Conservation (phyloP, 257 asterid species). For the Solanum boliviense region DNA sequence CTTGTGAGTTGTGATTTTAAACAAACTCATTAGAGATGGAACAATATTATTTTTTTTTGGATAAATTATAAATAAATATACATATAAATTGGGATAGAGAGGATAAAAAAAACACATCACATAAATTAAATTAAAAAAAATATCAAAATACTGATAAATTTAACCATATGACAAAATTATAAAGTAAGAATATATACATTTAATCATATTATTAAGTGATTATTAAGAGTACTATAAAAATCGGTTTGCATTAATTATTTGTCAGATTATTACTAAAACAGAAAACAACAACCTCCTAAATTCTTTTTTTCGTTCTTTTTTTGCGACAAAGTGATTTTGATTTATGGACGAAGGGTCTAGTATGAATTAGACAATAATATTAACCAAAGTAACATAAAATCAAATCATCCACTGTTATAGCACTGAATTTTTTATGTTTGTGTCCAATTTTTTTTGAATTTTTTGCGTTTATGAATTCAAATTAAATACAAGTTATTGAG, state of each 20-base stretch:
- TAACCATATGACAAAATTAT: not conserved
- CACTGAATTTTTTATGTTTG: not conserved
- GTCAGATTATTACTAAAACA: not conserved
- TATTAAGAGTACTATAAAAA: not conserved
- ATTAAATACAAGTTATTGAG: not conserved
- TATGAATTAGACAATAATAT: not conserved
- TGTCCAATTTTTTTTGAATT: too few species aligned
- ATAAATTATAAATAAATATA: too few species aligned
- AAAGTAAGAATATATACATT: not conserved
- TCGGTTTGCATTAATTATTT: not conserved
- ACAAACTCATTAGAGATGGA: not conserved
- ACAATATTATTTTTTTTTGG: too few species aligned
- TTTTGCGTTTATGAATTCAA: too few species aligned
- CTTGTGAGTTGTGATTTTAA: not conserved
- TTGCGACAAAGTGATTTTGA: not conserved
- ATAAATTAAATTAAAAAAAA: not conserved
- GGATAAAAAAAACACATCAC: not conserved
- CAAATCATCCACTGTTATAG: not conserved
- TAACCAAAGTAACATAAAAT: not conserved
- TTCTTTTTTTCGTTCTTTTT: not conserved
- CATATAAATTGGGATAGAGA: not conserved
- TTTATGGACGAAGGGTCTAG: not conserved
- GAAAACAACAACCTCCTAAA: not conserved
- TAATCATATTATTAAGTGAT: not conserved
- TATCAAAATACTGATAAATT: not conserved